Conservation (phyloP, 108 stramenopile species). For the Asterionellopsis glacialis region DNA sequence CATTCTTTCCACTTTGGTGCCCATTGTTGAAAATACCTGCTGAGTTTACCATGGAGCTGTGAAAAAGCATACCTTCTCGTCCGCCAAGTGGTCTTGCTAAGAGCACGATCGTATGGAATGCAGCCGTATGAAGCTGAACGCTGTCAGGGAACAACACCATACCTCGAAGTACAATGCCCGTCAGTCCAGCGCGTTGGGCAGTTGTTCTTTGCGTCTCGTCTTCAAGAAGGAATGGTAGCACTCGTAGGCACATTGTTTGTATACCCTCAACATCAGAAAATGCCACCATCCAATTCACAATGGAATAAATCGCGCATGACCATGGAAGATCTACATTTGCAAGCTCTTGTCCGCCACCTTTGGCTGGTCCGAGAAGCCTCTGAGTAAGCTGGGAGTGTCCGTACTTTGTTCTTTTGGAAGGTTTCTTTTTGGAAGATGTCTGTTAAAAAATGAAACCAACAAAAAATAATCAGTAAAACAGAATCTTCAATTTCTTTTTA, state of each 20-base stretch:
- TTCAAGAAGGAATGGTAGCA: conserved; percentile 66
- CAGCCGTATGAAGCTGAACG: conserved; percentile 70
- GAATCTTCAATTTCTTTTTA: no score
- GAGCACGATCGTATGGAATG: conserved; percentile 88
- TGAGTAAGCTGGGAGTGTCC: conserved; percentile 68
- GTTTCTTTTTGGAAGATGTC: no score
- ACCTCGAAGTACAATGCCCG: conserved; percentile 70
- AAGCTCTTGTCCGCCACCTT: conserved; percentile 13
- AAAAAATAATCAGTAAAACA: no score
- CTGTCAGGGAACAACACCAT: conserved; percentile 85
- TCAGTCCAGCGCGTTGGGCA: conserved; percentile 70
- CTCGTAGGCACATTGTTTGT: conserved; percentile 80
- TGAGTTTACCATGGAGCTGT: conserved; percentile 70
- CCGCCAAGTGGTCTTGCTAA: conserved; percentile 89
- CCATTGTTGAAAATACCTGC: conserved; percentile 55
- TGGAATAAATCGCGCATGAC: conserved; percentile 84
- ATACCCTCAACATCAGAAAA: conserved; percentile 85
- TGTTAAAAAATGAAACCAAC: no score
- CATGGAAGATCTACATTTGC: conserved; percentile 65
- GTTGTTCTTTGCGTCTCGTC: conserved; percentile 72
- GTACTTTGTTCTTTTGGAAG: conserved; percentile 23
- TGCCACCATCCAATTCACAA: conserved; percentile 89
- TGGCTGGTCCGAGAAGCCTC: conserved; percentile 56
- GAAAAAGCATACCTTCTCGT: conserved; percentile 89
- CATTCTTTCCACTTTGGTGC: conserved; percentile 43